Evolutionary conservation across 495 filamentous ascomycete species (phyloP).

Genomic region (Penicillium longicatenatum): DNA sequence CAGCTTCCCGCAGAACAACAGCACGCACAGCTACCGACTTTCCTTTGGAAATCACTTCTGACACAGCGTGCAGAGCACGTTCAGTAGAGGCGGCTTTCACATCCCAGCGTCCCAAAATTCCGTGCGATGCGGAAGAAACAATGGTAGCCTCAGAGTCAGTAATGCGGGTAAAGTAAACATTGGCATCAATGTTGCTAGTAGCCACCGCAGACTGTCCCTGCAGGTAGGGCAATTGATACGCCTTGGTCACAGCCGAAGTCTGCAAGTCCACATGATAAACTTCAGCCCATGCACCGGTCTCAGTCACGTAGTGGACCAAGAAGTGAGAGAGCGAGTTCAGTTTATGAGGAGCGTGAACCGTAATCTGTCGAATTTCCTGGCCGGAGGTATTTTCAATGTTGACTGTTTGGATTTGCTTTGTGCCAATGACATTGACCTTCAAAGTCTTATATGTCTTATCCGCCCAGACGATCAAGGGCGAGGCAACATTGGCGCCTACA

Average conservation of each 20-base stretch:
- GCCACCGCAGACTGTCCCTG: slow-evolving; percentile 74
- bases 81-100: slow-evolving; percentile 45
- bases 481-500: slow-evolving; percentile 80
- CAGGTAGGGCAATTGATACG: slow-evolving; percentile 72
- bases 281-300: slow-evolving; percentile 73
- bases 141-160: slow-evolving; percentile 70
- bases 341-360: slow-evolving; percentile 71
- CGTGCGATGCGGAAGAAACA: slow-evolving; percentile 75
- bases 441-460: slow-evolving; percentile 67
- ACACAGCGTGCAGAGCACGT: slow-evolving; percentile 63
- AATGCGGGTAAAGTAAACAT: slow-evolving; percentile 85
- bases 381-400: slow-evolving; percentile 53
- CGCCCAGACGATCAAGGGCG: slow-evolving; percentile 81
- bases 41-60: slow-evolving; percentile 76
- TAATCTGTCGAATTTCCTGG: slow-evolving; percentile 64
- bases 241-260: slow-evolving; percentile 64
- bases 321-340: slow-evolving; percentile 75
- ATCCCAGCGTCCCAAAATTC: slow-evolving; percentile 71
- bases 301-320: slow-evolving; percentile 78
- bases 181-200: slow-evolving; percentile 70
- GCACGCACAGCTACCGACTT: slow-evolving; percentile 73
- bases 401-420: slow-evolving; percentile 59
- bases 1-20: slow-evolving; percentile 66
- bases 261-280: slow-evolving; percentile 80
- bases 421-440: slow-evolving; percentile 79